Percentiles rank a stretch among this genome's conserved stretches.
Conservation (phyloP, 768 basidiomycete species). For the Cystoderma amianthinum region DNA sequence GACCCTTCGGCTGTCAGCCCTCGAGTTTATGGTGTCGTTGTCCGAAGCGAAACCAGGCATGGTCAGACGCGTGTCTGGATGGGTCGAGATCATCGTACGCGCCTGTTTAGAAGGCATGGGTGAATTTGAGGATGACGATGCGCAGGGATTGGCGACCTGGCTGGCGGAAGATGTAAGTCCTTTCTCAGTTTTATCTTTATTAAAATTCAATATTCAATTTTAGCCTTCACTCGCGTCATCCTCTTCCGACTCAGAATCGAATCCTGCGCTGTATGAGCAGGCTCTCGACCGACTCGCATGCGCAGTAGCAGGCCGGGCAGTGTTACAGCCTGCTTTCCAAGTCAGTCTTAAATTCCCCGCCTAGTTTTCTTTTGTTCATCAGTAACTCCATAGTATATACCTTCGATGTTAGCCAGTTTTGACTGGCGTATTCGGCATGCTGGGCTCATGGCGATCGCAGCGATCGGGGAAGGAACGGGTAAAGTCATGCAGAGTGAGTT, state of each 20-base stretch:
- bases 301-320: conserved; percentile 68
- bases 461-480: conserved; percentile 79
- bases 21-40: conserved; percentile 82
- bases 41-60: conserved; percentile 67
- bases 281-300: conserved; percentile 76
- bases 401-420: conserved; percentile 72
- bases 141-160: conserved; percentile 46
- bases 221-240: conserved; percentile 60
- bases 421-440: conserved; percentile 87
- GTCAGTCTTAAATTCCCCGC: conserved; percentile 11
- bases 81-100: conserved; percentile 64
- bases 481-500: conserved; percentile 80
- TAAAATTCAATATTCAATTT: too few species aligned
- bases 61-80: conserved; percentile 62
- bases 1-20: conserved; percentile 62
- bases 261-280: conserved; percentile 77
- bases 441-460: conserved; percentile 81
- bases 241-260: conserved; percentile 52
- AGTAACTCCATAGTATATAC: conserved; percentile 45
- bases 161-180: conserved; percentile 65
- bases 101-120: conserved; percentile 82
- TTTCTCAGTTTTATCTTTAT: conserved; percentile 2
- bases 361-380: neutral
- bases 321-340: conserved; percentile 76
- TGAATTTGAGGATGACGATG: conserved; percentile 57